A percentile compares a stretch with the other conserved stretches of the same genome.
These are phyloP conservation scores for Macrophomina tecta DNA, from an alignment of 2,329 filamentous ascomycete species.

Conservation along the genomic window DNA sequence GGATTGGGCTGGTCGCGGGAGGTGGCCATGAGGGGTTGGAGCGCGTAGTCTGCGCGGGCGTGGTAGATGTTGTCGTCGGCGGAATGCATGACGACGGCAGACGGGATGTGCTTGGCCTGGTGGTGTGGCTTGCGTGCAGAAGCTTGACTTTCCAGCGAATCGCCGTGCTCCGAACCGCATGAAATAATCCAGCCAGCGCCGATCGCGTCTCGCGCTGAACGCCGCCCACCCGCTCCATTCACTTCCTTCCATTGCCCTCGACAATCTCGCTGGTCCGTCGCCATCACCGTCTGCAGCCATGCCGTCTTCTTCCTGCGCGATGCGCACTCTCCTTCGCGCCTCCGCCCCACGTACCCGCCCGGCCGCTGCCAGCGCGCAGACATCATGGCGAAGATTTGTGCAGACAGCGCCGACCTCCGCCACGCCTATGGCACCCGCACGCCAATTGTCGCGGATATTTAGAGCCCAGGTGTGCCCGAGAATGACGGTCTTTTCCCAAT, in stretches of 20 bases:
- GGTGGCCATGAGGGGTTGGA: conserved; percentile 44
- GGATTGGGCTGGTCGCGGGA: conserved; percentile 63
- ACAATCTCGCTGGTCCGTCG: neutral
- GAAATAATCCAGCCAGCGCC: conserved; percentile 20
- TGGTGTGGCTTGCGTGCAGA: conserved; percentile 23
- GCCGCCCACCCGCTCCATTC: conserved; percentile 6
- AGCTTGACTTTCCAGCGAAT: conserved; percentile 27
- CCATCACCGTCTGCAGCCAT: conserved; percentile 1
- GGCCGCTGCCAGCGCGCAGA: conserved; percentile 2
- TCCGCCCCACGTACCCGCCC: conserved; percentile 11
- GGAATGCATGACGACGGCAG: conserved; percentile 17
- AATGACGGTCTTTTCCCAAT: neutral
- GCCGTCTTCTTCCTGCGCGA: conserved; percentile 14
- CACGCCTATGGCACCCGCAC: neutral
- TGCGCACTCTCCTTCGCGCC: conserved; percentile 11
- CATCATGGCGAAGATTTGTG: conserved; percentile 19
- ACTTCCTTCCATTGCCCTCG: conserved; percentile 24
- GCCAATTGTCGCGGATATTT: conserved; percentile 3
- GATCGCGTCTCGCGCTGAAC: conserved; percentile 16
- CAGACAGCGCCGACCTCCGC: conserved; percentile 16
- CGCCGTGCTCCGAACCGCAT: conserved; percentile 23
- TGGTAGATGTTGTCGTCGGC: conserved; percentile 7
- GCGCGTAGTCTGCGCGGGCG: conserved; percentile 8
- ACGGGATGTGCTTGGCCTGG: conserved; percentile 6
- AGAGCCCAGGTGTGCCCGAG: neutral